These are phyloP conservation scores for Anacardium occidentale DNA, from an alignment of 345 rosid species.

Conservation along the genomic window DNA sequence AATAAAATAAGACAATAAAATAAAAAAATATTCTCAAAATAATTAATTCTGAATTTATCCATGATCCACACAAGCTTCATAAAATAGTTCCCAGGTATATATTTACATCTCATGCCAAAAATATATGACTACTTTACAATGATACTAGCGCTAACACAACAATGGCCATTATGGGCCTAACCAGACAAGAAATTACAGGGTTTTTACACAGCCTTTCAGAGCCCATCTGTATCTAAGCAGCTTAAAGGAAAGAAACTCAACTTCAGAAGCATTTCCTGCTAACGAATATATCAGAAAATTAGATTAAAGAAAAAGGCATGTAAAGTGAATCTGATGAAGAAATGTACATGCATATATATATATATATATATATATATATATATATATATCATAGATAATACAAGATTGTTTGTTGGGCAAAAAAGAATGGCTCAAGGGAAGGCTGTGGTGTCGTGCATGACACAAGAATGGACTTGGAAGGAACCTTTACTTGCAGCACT, in stretches of 20 bases:
- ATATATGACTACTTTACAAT: background rate
- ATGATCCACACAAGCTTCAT: no score
- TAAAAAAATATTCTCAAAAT: no score
- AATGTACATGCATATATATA: constrained; percentile 17
- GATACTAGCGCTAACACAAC: background rate
- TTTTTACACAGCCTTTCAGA: background rate
- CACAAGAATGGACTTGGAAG: background rate
- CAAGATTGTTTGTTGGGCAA: background rate
- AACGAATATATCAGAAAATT: background rate
- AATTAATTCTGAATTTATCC: no score
- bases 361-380: constrained; percentile 16
- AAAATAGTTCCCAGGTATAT: background rate
- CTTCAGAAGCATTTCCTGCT: background rate
- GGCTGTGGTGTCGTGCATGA: background rate
- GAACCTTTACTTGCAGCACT: background rate
- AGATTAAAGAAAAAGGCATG: background rate
- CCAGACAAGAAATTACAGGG: background rate
- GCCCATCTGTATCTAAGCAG: background rate
- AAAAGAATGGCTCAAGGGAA: constrained; percentile 9
- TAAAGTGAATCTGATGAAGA: background rate
- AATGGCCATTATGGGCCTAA: background rate
- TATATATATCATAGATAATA: constrained; percentile 11
- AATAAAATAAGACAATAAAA: no score
- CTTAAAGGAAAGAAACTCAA: no score
- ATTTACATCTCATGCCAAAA: background rate